These are phyloP conservation scores for Darksidea phi DNA, from an alignment of 495 filamentous ascomycete genomes.

Conservation along the genomic window DNA sequence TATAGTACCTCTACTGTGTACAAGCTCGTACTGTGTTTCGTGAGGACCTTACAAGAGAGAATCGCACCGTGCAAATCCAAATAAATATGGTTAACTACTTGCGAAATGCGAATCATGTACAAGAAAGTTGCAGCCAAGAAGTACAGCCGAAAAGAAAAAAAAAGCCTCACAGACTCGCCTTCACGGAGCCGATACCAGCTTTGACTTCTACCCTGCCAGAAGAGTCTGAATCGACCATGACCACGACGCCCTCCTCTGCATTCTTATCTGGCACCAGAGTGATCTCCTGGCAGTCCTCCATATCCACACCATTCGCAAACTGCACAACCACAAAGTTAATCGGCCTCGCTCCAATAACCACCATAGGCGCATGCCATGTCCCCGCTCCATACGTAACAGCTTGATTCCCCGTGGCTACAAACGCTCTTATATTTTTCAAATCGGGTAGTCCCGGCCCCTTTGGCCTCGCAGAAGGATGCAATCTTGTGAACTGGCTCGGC, in stretches of 20 bases:
- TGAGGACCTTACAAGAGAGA: no score
- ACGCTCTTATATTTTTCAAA: slow-evolving; percentile 66
- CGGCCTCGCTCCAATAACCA: slow-evolving; percentile 66
- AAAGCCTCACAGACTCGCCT: slow-evolving; percentile 26
- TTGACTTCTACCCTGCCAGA: slow-evolving; percentile 29
- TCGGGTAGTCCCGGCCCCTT: slow-evolving; percentile 70
- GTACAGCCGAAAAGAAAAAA: no score
- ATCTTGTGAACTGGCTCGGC: slow-evolving; percentile 26
- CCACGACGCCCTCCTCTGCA: slow-evolving; percentile 36
- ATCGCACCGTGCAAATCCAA: no score
- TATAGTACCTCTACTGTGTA: no score
- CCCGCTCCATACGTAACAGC: slow-evolving; percentile 88
- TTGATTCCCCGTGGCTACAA: slow-evolving; percentile 74
- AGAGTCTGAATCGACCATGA: slow-evolving; percentile 30
- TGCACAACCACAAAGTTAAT: slow-evolving; percentile 88
- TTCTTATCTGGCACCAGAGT: slow-evolving; percentile 45
- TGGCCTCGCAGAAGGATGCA: slow-evolving; percentile 33
- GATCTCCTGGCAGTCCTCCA: slow-evolving; percentile 91
- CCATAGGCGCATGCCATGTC: slow-evolving; percentile 98
- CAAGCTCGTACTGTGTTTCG: no score
- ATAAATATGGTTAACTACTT: no score
- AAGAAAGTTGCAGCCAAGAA: no score
- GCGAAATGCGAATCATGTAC: no score
- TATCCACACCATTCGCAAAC: slow-evolving; percentile 75
- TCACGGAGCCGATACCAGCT: slow-evolving; percentile 21